Base-by-base conservation (phyloP, 2,329 filamentous ascomycete species). In the Claviceps pazoutovae region DNA sequence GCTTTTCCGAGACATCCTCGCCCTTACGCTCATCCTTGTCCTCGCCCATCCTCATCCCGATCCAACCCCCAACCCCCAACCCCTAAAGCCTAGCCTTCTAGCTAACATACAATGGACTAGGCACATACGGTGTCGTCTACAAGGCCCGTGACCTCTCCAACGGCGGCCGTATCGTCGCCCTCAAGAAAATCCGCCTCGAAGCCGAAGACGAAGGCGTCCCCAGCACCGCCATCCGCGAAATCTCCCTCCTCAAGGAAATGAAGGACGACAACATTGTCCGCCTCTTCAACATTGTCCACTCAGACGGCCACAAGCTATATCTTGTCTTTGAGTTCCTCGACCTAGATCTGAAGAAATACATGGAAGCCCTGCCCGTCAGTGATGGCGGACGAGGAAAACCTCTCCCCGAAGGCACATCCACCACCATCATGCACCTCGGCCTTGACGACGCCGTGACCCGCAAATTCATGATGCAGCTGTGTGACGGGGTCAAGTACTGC, bases 181-280 rank as follows among this genome's bases (percentile, higher is more conserved):
- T 95, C 60, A 95, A 95, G 77, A 95, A 95, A 74, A 95, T 95
- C 62, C 86, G 89, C 57, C 84, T 95, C 61, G 90, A 95, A 65
- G 88, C 89, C 56, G 90, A 95, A 73, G 89, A 95, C 72, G 90
- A 95, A 67, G 89, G 89, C 59, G 88, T 95, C 17, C 90, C 89
- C 2, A 90, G 84, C 62, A 95, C 89, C 3, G 90, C 89, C 58
- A 95, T 95, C 63, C 88, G 89, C 61, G 89, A 95, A 68, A 95
- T 95, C 63, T 94, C 88, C 26, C 79, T 95, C 44, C 81, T 95
- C 62, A 95, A 95, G 70, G 89, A 95, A 70, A 90, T 95, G 87
- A 84, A 84, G 65, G 86, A 95, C 67, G 84, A 86, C 56, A 94
- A 91, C 70, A 93, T 95, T 62, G 86, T 95, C 54, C 81, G 82